Evolutionary conservation across 139 green algal species (phyloP).

Genomic region (Tetradesmus lagerheimii): DNA sequence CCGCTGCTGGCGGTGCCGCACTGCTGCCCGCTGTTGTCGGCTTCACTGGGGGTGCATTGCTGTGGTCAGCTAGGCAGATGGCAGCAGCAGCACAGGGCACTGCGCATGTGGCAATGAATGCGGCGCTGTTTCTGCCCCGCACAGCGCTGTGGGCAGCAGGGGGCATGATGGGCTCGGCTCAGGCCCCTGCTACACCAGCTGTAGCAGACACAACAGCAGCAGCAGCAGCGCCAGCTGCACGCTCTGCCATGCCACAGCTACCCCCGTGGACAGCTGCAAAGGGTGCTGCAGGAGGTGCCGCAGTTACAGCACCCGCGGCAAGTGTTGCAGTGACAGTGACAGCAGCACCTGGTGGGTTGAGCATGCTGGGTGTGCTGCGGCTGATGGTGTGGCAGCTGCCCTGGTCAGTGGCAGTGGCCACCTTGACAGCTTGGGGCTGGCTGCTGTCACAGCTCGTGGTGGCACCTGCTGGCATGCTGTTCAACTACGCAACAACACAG

Average conservation of each 20-base stretch:
- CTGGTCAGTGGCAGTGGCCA: background rate
- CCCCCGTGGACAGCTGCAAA: background rate
- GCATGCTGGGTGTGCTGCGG: background rate
- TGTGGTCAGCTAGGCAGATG: background rate
- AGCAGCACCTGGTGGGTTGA: background rate
- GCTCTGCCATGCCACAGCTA: background rate
- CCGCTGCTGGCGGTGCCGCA: background rate
- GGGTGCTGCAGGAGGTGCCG: no score
- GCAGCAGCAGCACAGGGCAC: background rate
- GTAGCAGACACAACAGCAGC: background rate
- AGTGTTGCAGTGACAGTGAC: background rate
- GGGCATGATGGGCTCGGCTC: background rate
- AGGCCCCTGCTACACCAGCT: background rate
- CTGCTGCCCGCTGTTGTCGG: background rate
- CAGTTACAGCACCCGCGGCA: background rate
- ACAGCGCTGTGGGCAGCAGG: background rate
- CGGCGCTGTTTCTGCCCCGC: background rate
- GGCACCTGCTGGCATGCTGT: background rate
- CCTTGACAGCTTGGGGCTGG: background rate
- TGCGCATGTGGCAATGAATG: background rate
- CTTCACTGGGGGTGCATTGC: background rate
- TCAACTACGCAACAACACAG: background rate
- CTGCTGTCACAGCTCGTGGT: background rate
- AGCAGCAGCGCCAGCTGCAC: background rate
- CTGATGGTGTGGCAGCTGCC: background rate